phyloP scores from a whole-genome alignment of 345 rosid species.

The Raphanus raphanistrum region DNA sequence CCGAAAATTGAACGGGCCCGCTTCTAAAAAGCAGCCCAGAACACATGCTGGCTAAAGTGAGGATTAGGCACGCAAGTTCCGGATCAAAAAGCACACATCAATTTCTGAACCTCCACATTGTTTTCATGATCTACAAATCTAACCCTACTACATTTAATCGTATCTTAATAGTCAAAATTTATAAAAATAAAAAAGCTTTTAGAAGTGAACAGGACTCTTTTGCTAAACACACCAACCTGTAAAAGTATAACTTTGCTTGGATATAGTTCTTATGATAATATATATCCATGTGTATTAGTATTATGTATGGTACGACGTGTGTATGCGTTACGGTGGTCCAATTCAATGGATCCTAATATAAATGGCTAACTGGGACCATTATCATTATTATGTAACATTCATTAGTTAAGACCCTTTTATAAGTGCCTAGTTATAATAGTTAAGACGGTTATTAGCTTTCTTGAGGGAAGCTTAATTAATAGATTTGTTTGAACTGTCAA shows the following conservation, averaged over 20 bases:
- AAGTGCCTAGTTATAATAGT: constrained; percentile 15
- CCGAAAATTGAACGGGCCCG: constrained; percentile 28
- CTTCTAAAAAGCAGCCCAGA: constrained; percentile 29
- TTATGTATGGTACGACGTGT: constrained; percentile 3
- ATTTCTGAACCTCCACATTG: constrained; percentile 27
- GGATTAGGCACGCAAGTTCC: constrained; percentile 34
- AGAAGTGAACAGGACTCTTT: constrained; percentile 33
- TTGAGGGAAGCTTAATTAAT: background rate
- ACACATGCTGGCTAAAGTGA: constrained; percentile 38
- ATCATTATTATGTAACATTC: background rate
- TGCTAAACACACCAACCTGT: constrained; percentile 39
- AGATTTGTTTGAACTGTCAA: background rate
- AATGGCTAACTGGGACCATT: constrained; percentile 21
- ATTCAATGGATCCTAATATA: constrained; percentile 30
- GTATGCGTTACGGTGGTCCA: constrained; percentile 6
- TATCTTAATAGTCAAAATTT: constrained; percentile 1
- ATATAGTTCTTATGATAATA: constrained; percentile 13
- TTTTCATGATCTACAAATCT: background rate
- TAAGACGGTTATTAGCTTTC: constrained; percentile 28
- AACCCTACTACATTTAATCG: background rate
- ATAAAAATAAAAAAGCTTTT: constrained; percentile 11
- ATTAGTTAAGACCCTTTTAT: background rate
- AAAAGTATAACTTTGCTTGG: constrained; percentile 34
- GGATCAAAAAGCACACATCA: constrained; percentile 28
- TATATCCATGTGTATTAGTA: constrained; percentile 18